phyloP scores from a whole-genome alignment of 768 basidiomycete genomes.

The Porphyrellus cyaneotinctus region DNA sequence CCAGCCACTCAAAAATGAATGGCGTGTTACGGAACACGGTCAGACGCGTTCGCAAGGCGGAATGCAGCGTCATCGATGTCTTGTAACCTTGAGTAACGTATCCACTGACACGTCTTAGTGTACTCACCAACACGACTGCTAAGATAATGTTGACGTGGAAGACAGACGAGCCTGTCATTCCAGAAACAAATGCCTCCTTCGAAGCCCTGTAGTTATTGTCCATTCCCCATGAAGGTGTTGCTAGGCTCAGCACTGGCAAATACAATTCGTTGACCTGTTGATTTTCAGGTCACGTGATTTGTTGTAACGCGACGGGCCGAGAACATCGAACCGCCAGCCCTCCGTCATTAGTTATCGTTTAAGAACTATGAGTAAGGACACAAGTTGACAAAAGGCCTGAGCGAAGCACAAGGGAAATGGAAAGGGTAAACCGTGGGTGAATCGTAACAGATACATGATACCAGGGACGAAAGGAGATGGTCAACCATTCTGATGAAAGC shows the following conservation, averaged over 20 bases:
- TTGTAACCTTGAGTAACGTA: constrained; percentile 32
- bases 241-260: not conserved
- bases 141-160: constrained; percentile 65
- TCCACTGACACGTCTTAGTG: not conserved
- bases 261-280: too few species aligned
- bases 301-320: not conserved
- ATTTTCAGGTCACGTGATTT: not conserved
- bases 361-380: too few species aligned
- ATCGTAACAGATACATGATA: too few species aligned
- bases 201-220: constrained; percentile 56
- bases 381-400: too few species aligned
- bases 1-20: constrained; percentile 51
- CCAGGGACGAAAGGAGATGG: too few species aligned
- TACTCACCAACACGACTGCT: constrained; percentile 57
- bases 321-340: too few species aligned
- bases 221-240: too few species aligned
- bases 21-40: constrained; percentile 34
- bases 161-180: constrained; percentile 66
- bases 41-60: constrained; percentile 50
- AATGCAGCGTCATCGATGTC: constrained; percentile 72
- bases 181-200: constrained; percentile 82
- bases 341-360: too few species aligned
- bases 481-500: too few species aligned
- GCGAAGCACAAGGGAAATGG: too few species aligned
- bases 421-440: too few species aligned